Evolutionary conservation across 2,329 filamentous ascomycete genomes (phyloP).

Genomic region (Leptographium procerum): DNA sequence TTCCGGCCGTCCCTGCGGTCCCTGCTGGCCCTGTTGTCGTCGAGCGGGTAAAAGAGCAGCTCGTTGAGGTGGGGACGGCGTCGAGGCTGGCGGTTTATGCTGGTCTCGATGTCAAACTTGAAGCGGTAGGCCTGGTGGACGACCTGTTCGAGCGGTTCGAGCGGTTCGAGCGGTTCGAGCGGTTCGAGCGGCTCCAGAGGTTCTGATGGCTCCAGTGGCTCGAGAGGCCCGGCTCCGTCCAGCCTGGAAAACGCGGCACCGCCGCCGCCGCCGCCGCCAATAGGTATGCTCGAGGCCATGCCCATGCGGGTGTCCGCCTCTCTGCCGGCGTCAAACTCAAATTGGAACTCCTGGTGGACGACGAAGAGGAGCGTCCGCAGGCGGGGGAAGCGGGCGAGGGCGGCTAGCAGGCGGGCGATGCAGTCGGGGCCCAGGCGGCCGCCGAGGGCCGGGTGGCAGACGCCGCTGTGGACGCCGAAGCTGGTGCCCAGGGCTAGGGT

Average conservation of each 20-base stretch:
- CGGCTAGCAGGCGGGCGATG: conserved; percentile 29
- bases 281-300: too few relatives aligned
- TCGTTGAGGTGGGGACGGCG: conserved; percentile 30
- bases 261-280: too few relatives aligned
- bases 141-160: conserved; percentile 21
- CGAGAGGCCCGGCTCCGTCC: too few relatives aligned
- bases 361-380: conserved; percentile 31
- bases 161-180: background rate
- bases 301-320: too few relatives aligned
- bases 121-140: conserved; percentile 34
- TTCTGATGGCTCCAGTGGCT: background rate
- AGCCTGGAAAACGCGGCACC: too few relatives aligned
- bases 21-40: conserved; percentile 3
- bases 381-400: conserved; percentile 27
- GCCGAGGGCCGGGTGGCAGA: conserved; percentile 33
- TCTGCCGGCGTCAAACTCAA: conserved; percentile 21
- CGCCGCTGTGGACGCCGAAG: conserved; percentile 32
- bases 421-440: conserved; percentile 32
- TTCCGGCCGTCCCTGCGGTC: conserved; percentile 17
- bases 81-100: conserved; percentile 29
- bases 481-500: conserved; percentile 32
- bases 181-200: too few relatives aligned
- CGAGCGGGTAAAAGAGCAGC: conserved; percentile 25
- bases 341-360: conserved; percentile 36
- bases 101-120: conserved; percentile 34